These are phyloP conservation scores for Pythium folliculosum DNA, from an alignment of 352 stramenopile genomes.

Conservation along the genomic window DNA sequence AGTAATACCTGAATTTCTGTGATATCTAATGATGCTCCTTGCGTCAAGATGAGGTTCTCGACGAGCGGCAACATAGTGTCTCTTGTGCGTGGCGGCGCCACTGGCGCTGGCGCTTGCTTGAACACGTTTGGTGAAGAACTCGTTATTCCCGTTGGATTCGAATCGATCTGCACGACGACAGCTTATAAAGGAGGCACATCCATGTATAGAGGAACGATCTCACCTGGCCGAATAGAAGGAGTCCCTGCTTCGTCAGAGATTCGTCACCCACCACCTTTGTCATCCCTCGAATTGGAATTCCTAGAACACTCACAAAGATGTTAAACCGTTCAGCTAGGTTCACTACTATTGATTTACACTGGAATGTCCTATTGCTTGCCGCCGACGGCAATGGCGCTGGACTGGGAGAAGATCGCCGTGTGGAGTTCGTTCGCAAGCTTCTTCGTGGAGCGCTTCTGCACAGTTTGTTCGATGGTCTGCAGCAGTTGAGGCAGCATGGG, in stretches of 20 bases:
- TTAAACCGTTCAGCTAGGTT: not conserved
- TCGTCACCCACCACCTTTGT: not conserved
- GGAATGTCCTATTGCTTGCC: slow-evolving; percentile 27
- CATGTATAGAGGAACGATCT: too few species aligned
- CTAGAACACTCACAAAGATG: not conserved
- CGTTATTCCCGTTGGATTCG: too few species aligned
- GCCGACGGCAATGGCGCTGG: slow-evolving; percentile 28
- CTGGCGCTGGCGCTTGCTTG: too few species aligned
- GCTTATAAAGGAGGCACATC: too few species aligned
- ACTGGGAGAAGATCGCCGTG: slow-evolving; percentile 53
- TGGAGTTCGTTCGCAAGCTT: slow-evolving; percentile 71
- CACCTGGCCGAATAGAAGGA: too few species aligned
- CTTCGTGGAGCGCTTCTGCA: slow-evolving; percentile 70
- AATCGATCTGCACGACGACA: too few species aligned
- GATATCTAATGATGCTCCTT: not conserved
- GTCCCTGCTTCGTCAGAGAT: too few species aligned
- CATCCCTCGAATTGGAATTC: not conserved
- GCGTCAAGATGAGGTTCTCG: too few species aligned
- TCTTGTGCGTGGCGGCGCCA: too few species aligned
- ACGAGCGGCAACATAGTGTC: too few species aligned
- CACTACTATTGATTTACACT: slow-evolving; percentile 28
- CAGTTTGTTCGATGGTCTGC: slow-evolving; percentile 51
- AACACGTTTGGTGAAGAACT: too few species aligned
- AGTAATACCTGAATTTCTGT: slow-evolving; percentile 1
- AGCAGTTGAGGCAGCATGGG: slow-evolving; percentile 62